Evolutionary conservation across 148 eudicot species (phyloP).

Genomic region (Amaranthus cruentus): DNA sequence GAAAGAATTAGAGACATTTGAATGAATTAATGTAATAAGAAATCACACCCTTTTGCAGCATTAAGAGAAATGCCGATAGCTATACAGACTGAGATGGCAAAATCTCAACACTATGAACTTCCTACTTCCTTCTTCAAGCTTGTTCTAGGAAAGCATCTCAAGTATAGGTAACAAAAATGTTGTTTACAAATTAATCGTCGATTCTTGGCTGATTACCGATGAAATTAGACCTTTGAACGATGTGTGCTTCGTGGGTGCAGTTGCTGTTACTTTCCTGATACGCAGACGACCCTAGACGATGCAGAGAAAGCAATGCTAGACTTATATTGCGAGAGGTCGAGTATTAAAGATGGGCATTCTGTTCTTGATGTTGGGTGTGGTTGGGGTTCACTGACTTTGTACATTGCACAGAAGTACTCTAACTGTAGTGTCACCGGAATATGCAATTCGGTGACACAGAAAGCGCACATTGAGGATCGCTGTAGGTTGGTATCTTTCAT

Average conservation of each 20-base stretch:
- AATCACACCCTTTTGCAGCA: slow-evolving; percentile 41
- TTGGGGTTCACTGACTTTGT: slow-evolving; percentile 89
- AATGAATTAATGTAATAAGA: not conserved
- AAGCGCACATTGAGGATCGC: slow-evolving; percentile 66
- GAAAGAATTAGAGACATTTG: too few relatives aligned
- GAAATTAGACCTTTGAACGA: too few relatives aligned
- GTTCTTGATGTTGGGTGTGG: slow-evolving; percentile 99
- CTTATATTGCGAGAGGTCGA: slow-evolving; percentile 74
- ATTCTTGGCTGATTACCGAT: too few relatives aligned
- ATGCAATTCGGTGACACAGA: slow-evolving; percentile 89
- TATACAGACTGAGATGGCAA: slow-evolving; percentile 67
- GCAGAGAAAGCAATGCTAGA: slow-evolving; percentile 89
- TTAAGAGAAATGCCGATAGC: slow-evolving; percentile 92
- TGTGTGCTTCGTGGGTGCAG: slow-evolving; percentile 36
- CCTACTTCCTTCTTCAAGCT: slow-evolving; percentile 97
- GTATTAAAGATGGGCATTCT: slow-evolving; percentile 73
- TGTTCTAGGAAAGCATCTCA: slow-evolving; percentile 79
- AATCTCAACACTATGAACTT: slow-evolving; percentile 87
- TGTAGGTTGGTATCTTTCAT: slow-evolving; percentile 43
- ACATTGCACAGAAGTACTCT: slow-evolving; percentile 67
- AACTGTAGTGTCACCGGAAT: slow-evolving; percentile 81
- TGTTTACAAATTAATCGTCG: too few relatives aligned
- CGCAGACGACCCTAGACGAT: slow-evolving; percentile 56
- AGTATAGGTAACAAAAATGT: slow-evolving; percentile 58
- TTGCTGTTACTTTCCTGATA: slow-evolving; percentile 71